Base-by-base conservation (phyloP, 2,329 filamentous ascomycete species). In the Aspergillus fructus region DNA sequence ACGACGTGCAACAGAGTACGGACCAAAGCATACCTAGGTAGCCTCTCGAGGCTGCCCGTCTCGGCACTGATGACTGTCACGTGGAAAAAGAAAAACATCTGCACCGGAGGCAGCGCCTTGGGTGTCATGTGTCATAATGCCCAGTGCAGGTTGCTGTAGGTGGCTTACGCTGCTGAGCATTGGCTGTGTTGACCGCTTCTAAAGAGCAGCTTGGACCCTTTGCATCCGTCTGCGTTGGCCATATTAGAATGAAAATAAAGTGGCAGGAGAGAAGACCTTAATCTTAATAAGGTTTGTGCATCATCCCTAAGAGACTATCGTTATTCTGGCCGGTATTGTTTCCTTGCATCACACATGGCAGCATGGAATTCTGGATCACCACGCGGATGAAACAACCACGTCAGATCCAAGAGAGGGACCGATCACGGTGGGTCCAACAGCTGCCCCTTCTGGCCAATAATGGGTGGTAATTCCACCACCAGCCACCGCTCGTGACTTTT, bases 401-500 rank as follows among this genome's bases (percentile, higher is more conserved):
- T 45, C 48, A 50, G 34, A 46, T 39, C 41, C 41, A 46, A 24
- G 48, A 33, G 30, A 45, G 50, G 23, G n/a, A 40, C 39, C 12
- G 21, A 37, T 47, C 37, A 34, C 12, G 12, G 23, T 17, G 51
- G 45, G 45, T 33, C n/a, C 24, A 12, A 30, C 48, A 17, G 33
- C 6, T 34, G 37, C 48, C 27, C 37, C 37, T 17, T 42, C 12
- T 17, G 30, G n/a, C 53, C 53, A 55, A 50, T 50, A 13, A 40
- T 4, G 19, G 13, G n/a, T n/a, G 9, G 8, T 3, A 3, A 9
- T 17, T 0, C 7, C 4, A 11, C 21, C 41, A 39, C 47, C 53
- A 55, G 53, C 53, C 53, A 50, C 47, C 53, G 27, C 47, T 37
- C 53, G 43, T 49, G 43, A 48, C 47, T 34, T 21, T 27, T 49